These are phyloP conservation scores for Agroathelia rolfsii DNA, from an alignment of 1,284 basidiomycete genomes.

Conservation along the genomic window DNA sequence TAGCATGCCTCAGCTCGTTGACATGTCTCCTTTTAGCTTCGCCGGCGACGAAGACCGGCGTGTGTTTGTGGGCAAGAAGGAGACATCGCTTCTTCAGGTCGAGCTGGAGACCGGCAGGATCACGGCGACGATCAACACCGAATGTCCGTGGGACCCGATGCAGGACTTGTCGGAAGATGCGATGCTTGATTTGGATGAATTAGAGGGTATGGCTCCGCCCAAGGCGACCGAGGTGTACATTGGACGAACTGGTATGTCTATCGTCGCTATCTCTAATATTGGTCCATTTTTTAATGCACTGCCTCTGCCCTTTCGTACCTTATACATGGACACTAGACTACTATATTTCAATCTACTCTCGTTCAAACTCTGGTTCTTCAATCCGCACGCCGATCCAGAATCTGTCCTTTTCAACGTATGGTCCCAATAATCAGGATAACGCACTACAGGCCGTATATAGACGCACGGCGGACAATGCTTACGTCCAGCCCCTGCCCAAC, in stretches of 20 bases:
- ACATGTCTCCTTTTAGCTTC: slow-evolving; percentile 78
- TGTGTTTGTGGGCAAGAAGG: slow-evolving; percentile 79
- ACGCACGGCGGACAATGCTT: slow-evolving; percentile 62
- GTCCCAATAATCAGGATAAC: slow-evolving; percentile 72
- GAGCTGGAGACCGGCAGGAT: slow-evolving; percentile 78
- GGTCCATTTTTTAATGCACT: too few species aligned
- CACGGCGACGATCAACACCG: slow-evolving; percentile 67
- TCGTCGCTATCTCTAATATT: too few species aligned
- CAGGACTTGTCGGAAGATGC: slow-evolving; percentile 37
- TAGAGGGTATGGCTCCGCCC: slow-evolving; percentile 45
- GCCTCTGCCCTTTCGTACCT: too few species aligned
- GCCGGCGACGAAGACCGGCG: slow-evolving; percentile 53
- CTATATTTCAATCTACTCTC: slow-evolving; percentile 57
- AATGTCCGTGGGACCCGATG: slow-evolving; percentile 67
- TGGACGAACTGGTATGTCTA: slow-evolving; percentile 67
- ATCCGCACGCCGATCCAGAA: slow-evolving; percentile 53
- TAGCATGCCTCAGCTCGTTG: slow-evolving; percentile 79
- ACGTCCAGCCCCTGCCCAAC: slow-evolving; percentile 69
- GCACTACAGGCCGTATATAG: slow-evolving; percentile 55
- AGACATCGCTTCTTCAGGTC: slow-evolving; percentile 71
- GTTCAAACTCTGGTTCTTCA: slow-evolving; percentile 22
- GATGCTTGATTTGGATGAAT: slow-evolving; percentile 56
- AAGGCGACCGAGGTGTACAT: slow-evolving; percentile 58
- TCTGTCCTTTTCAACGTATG: slow-evolving; percentile 75
- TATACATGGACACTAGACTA: slow-evolving; percentile 43